Evolutionary conservation across 345 rosid genomes (phyloP).

Genomic region (Hibiscus syriacus): DNA sequence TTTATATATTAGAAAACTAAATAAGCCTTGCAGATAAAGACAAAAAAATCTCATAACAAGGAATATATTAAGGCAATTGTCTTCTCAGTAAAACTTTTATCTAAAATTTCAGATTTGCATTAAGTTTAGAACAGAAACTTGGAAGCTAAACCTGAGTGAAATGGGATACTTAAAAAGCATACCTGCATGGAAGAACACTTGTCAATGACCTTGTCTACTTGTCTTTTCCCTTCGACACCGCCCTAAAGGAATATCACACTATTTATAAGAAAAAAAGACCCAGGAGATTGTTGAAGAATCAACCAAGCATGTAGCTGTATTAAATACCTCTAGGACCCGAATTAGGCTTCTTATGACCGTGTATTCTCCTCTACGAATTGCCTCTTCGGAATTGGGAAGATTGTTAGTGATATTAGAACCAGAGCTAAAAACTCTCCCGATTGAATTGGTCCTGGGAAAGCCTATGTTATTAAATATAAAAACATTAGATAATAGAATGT

Average conservation of each 20-base stretch:
- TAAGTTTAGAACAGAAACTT: conserved; percentile 6
- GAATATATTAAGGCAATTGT: not conserved
- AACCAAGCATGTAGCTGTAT: conserved; percentile 9
- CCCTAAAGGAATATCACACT: conserved; percentile 46
- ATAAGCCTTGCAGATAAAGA: not conserved
- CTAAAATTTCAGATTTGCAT: not conserved
- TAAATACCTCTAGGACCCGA: conserved; percentile 84
- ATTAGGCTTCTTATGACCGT: conserved; percentile 85
- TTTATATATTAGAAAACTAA: not conserved
- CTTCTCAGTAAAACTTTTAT: not conserved
- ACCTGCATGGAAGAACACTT: conserved; percentile 99
- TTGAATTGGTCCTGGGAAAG: conserved; percentile 69
- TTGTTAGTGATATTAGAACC: conserved; percentile 53
- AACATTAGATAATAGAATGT: not conserved
- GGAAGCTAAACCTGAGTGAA: conserved; percentile 10
- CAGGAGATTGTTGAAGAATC: conserved; percentile 15
- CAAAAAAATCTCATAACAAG: not conserved
- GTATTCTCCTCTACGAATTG: conserved; percentile 91
- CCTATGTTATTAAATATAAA: conserved; percentile 33
- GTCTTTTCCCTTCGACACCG: conserved; percentile 96
- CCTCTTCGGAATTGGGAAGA: conserved; percentile 84
- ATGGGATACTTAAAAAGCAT: conserved; percentile 13
- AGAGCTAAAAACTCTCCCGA: conserved; percentile 68
- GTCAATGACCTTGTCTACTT: conserved; percentile 96
- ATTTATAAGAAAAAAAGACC: conserved; percentile 18